Conservation (phyloP, 768 basidiomycete genomes). For the Pleurotus citrinopileatus region DNA sequence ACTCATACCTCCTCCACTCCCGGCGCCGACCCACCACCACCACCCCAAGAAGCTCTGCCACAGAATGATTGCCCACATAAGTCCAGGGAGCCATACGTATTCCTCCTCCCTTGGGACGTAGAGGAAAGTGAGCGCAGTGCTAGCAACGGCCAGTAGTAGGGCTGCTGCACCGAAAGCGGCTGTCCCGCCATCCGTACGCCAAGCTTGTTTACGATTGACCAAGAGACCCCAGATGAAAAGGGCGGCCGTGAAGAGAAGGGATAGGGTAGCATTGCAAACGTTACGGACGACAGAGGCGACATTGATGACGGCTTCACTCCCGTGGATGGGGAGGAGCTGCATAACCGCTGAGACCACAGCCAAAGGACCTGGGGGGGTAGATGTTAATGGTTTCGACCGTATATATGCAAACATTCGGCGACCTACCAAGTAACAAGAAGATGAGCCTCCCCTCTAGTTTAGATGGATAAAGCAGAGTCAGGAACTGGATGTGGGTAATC, state of each 20-base stretch:
- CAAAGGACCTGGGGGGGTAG: conserved; percentile 59
- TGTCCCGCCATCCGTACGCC: conserved; percentile 96
- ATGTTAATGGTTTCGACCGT: not conserved
- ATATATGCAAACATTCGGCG: not conserved
- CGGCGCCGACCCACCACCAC: conserved; percentile 99
- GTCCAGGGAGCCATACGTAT: conserved; percentile 86
- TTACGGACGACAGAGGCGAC: conserved; percentile 80
- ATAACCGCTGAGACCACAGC: conserved; percentile 82
- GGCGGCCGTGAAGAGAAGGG: conserved; percentile 86
- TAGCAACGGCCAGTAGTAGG: conserved; percentile 74
- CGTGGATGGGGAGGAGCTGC: conserved; percentile 74
- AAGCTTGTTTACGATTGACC: conserved; percentile 87
- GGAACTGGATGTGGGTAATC: conserved; percentile 97
- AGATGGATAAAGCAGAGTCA: conserved; percentile 93
- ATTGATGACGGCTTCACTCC: conserved; percentile 34
- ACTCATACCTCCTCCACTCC: conserved; percentile 60
- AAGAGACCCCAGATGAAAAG: conserved; percentile 92
- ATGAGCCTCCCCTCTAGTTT: conserved; percentile 84
- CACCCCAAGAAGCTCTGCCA: conserved; percentile 98
- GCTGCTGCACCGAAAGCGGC: conserved; percentile 90
- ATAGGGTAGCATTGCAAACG: conserved; percentile 95
- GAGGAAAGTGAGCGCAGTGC: conserved; percentile 83
- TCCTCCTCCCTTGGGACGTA: conserved; percentile 83
- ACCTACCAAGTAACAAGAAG: conserved; percentile 66
- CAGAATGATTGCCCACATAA: conserved; percentile 88